These are phyloP conservation scores for Boechera retrofracta DNA, from an alignment of 345 rosid genomes.

Conservation along the genomic window DNA sequence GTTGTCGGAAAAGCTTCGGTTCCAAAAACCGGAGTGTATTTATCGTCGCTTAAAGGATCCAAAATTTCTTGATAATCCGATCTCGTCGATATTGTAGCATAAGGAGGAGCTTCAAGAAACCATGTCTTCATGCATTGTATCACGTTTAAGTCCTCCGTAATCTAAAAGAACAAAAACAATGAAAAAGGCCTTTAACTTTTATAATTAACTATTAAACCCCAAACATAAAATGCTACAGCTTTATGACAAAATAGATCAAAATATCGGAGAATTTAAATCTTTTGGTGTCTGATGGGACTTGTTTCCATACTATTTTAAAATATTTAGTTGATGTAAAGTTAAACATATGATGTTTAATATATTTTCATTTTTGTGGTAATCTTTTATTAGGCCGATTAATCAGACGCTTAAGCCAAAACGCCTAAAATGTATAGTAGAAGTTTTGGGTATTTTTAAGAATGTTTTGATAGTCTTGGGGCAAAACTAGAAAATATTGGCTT, in stretches of 20 bases:
- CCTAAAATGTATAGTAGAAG: neutral
- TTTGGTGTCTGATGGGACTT: constrained; percentile 19
- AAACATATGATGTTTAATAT: neutral
- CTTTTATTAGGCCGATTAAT: too few species aligned
- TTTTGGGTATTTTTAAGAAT: neutral
- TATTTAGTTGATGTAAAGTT: neutral
- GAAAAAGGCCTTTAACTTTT: neutral
- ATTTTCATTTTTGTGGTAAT: too few species aligned
- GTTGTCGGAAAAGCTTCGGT: constrained; percentile 48
- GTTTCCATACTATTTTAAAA: neutral
- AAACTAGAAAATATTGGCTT: constrained; percentile 24
- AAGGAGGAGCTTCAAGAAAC: constrained; percentile 63
- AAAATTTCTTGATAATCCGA: constrained; percentile 45
- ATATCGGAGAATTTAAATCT: neutral
- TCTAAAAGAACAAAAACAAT: constrained; percentile 47
- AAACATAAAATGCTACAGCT: neutral
- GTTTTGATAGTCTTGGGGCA: neutral
- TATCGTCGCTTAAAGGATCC: constrained; percentile 45
- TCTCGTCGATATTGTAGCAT: constrained; percentile 41
- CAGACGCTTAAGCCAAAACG: too few species aligned
- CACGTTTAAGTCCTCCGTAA: constrained; percentile 72
- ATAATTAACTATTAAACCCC: neutral
- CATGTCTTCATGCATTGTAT: constrained; percentile 62
- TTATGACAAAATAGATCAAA: constrained; percentile 7
- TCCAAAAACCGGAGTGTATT: constrained; percentile 49